Evolutionary conservation across 164 flowering plant genomes (phyloP), one percentile per base, ranked within the genome.

Genomic region (Echeveria elegans): DNA sequence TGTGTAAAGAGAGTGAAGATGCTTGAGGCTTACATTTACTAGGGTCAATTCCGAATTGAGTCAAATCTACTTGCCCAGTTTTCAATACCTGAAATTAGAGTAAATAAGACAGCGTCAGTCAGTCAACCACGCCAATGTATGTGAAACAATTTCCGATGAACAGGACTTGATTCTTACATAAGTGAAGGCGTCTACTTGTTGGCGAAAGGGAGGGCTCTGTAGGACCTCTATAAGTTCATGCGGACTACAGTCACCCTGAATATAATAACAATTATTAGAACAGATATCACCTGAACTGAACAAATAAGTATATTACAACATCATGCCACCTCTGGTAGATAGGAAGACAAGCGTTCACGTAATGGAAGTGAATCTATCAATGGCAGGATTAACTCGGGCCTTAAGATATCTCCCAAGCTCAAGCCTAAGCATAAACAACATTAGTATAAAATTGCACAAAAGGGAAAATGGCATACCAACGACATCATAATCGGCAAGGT

Each of bases 11-110:
- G 12, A 47, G 59, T 38, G 0, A 45, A 45, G 48, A 15, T 67
- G 24, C 28, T 1, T 3, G 47, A 7, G 41, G 71, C 97, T 90
- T 77, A 93, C 98, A 91, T 89, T 94, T 88, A 74, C 88, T 88
- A 43, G 99, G 97, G 74, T 94, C 96, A 74, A 94, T 79, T 7
- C 99, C 99, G 79, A 94, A 94, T 77, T 94, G 99, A 58, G 92
- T 67, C 70, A 94, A 76, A 82, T 94, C 99, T 63, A 94, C 80
- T 76, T 94, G 96, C 60, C 99, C 99, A 34, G 99, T 89, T 45
- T 86, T 84, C 74, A 94, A 87, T 66, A 94, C 98, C 98, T 94
- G 64, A 34, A n/a, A 11, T 30, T n/a, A 4, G 16, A 34, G 2
- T 16, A 26, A 63, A 36, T 14, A 21, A 63, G 12, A 43, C 15